Percentiles rank a stretch among this genome's conserved stretches.
Conservation (phyloP, 2,329 filamentous ascomycete genomes). For the Aureobasidium sp. region DNA sequence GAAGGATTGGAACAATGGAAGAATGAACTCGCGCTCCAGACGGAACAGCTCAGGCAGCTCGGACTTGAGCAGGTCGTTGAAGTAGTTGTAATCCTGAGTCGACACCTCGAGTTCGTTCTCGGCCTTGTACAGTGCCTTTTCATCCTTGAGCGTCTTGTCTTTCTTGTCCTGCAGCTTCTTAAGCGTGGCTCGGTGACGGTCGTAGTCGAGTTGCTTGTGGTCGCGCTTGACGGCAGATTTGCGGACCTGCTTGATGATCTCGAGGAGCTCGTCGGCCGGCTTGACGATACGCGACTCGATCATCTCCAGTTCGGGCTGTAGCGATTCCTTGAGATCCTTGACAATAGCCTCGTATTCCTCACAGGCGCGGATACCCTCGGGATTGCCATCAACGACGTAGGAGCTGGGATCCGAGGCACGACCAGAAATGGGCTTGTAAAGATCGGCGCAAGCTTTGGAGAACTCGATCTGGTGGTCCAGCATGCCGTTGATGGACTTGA, state of each 20-base stretch:
- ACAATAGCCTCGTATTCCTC: slow-evolving; percentile 94
- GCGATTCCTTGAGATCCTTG: slow-evolving; percentile 76
- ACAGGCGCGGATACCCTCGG: slow-evolving; percentile 87
- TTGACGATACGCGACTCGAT: slow-evolving; percentile 87
- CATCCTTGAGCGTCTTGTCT: slow-evolving; percentile 90
- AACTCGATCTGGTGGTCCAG: slow-evolving; percentile 96
- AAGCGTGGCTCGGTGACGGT: slow-evolving; percentile 69
- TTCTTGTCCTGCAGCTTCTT: slow-evolving; percentile 99
- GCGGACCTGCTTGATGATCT: slow-evolving; percentile 90
- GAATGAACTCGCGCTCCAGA: slow-evolving; percentile 90
- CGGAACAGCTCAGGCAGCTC: slow-evolving; percentile 87
- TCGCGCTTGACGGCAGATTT: slow-evolving; percentile 85
- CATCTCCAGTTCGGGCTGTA: slow-evolving; percentile 93
- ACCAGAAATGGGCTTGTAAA: slow-evolving; percentile 97
- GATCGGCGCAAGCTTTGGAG: slow-evolving; percentile 87
- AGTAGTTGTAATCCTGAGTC: slow-evolving; percentile 95
- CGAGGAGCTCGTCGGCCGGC: slow-evolving; percentile 85
- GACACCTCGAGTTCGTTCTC: slow-evolving; percentile 85
- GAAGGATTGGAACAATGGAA: slow-evolving; percentile 94
- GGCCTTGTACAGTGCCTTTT: slow-evolving; percentile 93
- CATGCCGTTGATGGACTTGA: slow-evolving; percentile 97
- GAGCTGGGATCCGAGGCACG: slow-evolving; percentile 88
- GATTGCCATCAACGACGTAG: slow-evolving; percentile 72
- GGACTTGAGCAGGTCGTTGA: slow-evolving; percentile 93
- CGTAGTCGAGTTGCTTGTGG: slow-evolving; percentile 96